A percentile compares a stretch with the other conserved stretches of the same genome.
Evolutionary conservation across 2,329 filamentous ascomycete species (phyloP).

Genomic region (Pseudocercospora vitis): DNA sequence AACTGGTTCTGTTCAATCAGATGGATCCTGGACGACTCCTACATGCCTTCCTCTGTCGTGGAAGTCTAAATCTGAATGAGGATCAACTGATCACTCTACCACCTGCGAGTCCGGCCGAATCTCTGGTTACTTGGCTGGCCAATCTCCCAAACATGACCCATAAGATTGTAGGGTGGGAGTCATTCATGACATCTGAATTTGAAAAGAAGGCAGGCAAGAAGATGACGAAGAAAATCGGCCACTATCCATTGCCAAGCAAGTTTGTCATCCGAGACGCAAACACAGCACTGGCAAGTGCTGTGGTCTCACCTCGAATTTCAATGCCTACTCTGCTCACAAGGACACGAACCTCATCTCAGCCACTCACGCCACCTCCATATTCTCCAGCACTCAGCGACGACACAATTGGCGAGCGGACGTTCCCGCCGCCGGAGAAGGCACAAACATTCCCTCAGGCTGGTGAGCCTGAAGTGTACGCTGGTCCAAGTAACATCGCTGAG

Average conservation of each 20-base stretch:
- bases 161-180: conserved; percentile 20
- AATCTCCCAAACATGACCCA: conserved; percentile 19
- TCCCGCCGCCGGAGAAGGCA: neutral
- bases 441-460: neutral
- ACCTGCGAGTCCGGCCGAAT: conserved; percentile 17
- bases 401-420: neutral
- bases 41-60: conserved; percentile 23
- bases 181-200: conserved; percentile 18
- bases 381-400: conserved; percentile 6
- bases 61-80: conserved; percentile 14
- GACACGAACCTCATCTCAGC: conserved; percentile 8
- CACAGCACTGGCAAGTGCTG: neutral
- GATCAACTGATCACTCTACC: conserved; percentile 19
- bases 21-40: conserved; percentile 24
- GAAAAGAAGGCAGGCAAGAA: conserved; percentile 25
- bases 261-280: conserved; percentile 17
- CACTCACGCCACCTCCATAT: conserved; percentile 19
- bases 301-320: neutral
- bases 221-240: conserved; percentile 18
- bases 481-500: neutral
- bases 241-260: conserved; percentile 21
- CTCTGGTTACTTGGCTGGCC: conserved; percentile 22
- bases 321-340: conserved; percentile 3
- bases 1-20: conserved; percentile 14
- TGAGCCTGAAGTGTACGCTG: neutral